Evolutionary conservation across 805 yeast genomes (phyloP).

Genomic region (Lachancea lanzarotensis): DNA sequence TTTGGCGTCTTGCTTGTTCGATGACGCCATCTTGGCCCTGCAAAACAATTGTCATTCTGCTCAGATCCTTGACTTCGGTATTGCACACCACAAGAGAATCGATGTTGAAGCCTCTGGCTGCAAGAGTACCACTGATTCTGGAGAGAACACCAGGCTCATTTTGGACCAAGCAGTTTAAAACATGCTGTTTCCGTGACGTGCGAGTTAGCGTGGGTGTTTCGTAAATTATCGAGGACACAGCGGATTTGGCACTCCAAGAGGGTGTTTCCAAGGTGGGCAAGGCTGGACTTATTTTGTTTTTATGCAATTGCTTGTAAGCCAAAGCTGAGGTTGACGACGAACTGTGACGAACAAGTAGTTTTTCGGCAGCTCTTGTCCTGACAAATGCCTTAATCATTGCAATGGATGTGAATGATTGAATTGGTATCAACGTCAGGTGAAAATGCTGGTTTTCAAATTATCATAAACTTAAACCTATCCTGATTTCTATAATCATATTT

Average conservation of each 20-base stretch:
- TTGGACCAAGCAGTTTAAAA: conserved; percentile 93
- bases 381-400: conserved; percentile 20
- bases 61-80: conserved; percentile 91
- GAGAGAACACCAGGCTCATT: conserved; percentile 98
- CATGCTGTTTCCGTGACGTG: conserved; percentile 75
- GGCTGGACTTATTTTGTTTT: conserved; percentile 80
- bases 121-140: conserved; percentile 87
- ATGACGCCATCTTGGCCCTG: conserved; percentile 93
- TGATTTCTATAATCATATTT: not conserved
- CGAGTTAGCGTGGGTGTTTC: conserved; percentile 62
- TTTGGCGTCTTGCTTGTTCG: conserved; percentile 97
- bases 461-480: not conserved
- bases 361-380: conserved; percentile 6
- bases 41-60: conserved; percentile 93
- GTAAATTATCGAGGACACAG: conserved; percentile 89
- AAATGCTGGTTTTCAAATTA: not conserved
- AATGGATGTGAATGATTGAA: not conserved
- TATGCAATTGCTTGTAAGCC: conserved; percentile 87
- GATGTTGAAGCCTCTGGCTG: conserved; percentile 97
- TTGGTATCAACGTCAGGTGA: not conserved
- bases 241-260: conserved; percentile 92
- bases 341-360: conserved; percentile 13
- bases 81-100: conserved; percentile 95
- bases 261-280: conserved; percentile 92
- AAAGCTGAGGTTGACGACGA: conserved; percentile 84